Evolutionary conservation across 2,329 filamentous ascomycete species (phyloP).

Genomic region (Ceratocystis destructans): DNA sequence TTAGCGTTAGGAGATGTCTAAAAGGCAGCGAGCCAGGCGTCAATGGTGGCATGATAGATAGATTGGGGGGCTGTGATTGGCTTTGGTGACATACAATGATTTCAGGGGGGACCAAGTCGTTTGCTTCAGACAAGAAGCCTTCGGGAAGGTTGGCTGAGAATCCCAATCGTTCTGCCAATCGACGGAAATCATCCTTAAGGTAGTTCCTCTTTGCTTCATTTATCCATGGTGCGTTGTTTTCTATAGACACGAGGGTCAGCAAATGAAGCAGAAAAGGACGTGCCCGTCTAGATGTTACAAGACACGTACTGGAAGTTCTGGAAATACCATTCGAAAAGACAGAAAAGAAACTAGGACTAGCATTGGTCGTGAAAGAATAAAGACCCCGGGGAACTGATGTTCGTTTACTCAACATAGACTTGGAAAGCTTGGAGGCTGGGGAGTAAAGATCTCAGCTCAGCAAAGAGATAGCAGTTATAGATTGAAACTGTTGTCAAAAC

Average conservation of each 20-base stretch:
- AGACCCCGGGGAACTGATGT: not conserved
- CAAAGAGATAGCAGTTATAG: constrained; percentile 44
- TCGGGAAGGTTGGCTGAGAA: constrained; percentile 28
- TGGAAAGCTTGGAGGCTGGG: constrained; percentile 41
- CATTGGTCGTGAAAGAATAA: not conserved
- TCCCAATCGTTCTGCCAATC: constrained; percentile 30
- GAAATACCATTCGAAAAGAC: constrained; percentile 59
- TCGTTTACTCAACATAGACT: constrained; percentile 51
- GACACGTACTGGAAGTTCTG: constrained; percentile 36
- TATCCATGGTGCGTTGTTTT: constrained; percentile 63
- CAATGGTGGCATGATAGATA: constrained; percentile 40
- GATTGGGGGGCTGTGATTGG: constrained; percentile 32
- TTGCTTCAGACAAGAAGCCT: constrained; percentile 32
- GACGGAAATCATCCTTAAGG: constrained; percentile 30
- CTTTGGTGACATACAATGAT: constrained; percentile 52
- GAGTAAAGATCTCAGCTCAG: constrained; percentile 44
- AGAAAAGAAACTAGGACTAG: constrained; percentile 47
- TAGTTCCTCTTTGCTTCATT: constrained; percentile 54
- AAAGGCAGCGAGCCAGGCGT: constrained; percentile 44
- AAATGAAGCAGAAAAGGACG: not conserved
- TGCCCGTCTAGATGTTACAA: not conserved
- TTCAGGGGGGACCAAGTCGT: constrained; percentile 45
- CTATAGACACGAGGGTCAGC: constrained; percentile 27
- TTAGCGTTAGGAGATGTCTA: constrained; percentile 48
- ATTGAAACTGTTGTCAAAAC: constrained; percentile 41